These are phyloP conservation scores for Lentinula novae-zelandiae DNA, from an alignment of 1,284 basidiomycete genomes.

Conservation along the genomic window DNA sequence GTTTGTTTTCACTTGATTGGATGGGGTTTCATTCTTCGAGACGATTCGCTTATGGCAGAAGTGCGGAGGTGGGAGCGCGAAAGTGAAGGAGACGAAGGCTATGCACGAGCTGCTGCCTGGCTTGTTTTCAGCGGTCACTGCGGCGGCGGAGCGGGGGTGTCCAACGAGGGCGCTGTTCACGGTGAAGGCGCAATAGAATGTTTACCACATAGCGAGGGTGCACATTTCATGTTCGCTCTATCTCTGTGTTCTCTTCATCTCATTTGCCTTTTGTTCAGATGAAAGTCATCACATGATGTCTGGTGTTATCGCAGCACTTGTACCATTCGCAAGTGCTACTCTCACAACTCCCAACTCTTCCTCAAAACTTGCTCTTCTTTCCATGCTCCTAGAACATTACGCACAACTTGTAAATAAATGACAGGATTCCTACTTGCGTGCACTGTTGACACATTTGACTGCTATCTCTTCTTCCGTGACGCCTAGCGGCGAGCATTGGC, in stretches of 20 bases:
- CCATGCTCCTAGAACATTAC: conserved; percentile 52
- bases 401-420: conserved; percentile 65
- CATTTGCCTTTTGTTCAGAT: conserved; percentile 36
- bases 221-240: conserved; percentile 15
- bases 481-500: conserved; percentile 42
- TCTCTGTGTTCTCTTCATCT: conserved; percentile 6
- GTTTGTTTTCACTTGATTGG: conserved; percentile 12
- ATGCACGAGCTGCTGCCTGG: conserved; percentile 85
- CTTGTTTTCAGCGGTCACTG: conserved; percentile 81
- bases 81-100: conserved; percentile 50
- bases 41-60: conserved; percentile 7
- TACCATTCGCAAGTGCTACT: conserved; percentile 27
- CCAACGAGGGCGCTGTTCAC: conserved; percentile 1
- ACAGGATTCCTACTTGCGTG: conserved; percentile 85
- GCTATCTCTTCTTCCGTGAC: neutral
- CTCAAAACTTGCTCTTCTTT: conserved; percentile 19
- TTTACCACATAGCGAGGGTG: conserved; percentile 82
- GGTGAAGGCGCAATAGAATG: conserved; percentile 65
- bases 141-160: conserved; percentile 7
- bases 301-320: conserved; percentile 70
- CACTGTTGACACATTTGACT: conserved; percentile 69
- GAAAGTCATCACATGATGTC: conserved; percentile 77
- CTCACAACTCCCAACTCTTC: neutral
- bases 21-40: conserved; percentile 11
- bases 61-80: conserved; percentile 30